These are phyloP conservation scores for Exophiala mesophila DNA, from an alignment of 2,329 filamentous ascomycete genomes.

Conservation along the genomic window DNA sequence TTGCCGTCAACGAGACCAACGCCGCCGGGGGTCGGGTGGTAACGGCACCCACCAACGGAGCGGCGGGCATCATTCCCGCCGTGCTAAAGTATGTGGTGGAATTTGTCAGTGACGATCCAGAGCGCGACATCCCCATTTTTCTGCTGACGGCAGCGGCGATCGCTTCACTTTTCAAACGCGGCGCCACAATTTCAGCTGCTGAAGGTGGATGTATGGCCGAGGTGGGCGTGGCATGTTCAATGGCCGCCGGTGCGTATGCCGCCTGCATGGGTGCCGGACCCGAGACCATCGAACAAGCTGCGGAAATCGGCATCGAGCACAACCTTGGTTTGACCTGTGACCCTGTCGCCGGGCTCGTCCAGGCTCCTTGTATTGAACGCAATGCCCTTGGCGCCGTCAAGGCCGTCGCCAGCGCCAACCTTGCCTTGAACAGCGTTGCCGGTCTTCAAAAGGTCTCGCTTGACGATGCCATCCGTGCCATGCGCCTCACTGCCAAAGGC, in stretches of 20 bases:
- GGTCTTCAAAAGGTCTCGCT: conserved; percentile 22
- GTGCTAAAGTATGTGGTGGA: conserved; percentile 23
- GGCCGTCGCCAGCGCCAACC: conserved; percentile 22
- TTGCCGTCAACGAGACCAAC: conserved; percentile 23
- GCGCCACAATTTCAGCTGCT: conserved; percentile 23
- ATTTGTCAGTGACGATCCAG: conserved; percentile 22
- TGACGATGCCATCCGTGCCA: conserved; percentile 22
- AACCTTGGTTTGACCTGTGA: conserved; percentile 24
- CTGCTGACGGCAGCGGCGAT: conserved; percentile 22
- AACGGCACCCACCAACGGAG: conserved; percentile 20
- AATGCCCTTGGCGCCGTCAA: conserved; percentile 24
- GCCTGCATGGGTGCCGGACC: conserved; percentile 23
- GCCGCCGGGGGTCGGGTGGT: conserved; percentile 15
- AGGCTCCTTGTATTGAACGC: conserved; percentile 23
- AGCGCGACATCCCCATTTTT: conserved; percentile 22
- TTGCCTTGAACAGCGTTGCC: conserved; percentile 19
- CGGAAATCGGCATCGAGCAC: conserved; percentile 24
- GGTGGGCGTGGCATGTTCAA: conserved; percentile 23
- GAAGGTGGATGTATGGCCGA: conserved; percentile 24
- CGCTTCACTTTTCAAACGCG: conserved; percentile 21
- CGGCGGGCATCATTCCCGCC: conserved; percentile 21
- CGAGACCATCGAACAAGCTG: conserved; percentile 22
- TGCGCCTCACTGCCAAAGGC: conserved; percentile 23
- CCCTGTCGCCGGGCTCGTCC: conserved; percentile 21
- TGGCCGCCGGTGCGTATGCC: conserved; percentile 23